Evolutionary conservation across 75 land plant genomes (phyloP).

Genomic region (Larix kaempferi): DNA sequence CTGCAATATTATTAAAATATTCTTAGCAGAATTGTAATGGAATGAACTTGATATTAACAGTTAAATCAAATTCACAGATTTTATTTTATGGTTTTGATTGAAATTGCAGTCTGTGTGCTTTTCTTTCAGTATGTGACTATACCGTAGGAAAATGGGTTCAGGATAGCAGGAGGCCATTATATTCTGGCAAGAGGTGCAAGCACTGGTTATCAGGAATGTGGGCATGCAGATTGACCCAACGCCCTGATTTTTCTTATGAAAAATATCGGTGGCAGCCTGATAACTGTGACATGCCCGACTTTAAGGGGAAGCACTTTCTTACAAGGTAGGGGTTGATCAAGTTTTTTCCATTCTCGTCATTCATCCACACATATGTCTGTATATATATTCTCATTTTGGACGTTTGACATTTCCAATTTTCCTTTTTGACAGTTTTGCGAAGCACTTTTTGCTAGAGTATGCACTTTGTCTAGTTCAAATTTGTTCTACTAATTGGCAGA

Average conservation of each 20-base stretch:
- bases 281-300: slow-evolving; percentile 71
- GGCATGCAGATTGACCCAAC: slow-evolving; percentile 77
- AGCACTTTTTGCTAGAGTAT: neutral
- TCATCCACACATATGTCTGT: neutral
- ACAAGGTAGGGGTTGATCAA: slow-evolving; percentile 34
- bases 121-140: slow-evolving; percentile 65
- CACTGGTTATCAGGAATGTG: slow-evolving; percentile 80
- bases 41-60: neutral
- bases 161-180: slow-evolving; percentile 51
- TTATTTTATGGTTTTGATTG: neutral
- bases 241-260: slow-evolving; percentile 73
- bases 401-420: no score
- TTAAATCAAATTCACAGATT: neutral
- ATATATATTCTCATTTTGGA: no score
- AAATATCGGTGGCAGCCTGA: slow-evolving; percentile 76
- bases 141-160: slow-evolving; percentile 78
- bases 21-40: neutral
- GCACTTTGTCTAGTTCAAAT: neutral
- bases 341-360: neutral
- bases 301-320: slow-evolving; percentile 49
- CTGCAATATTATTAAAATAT: neutral
- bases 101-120: slow-evolving; percentile 1
- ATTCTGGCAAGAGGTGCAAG: slow-evolving; percentile 76
- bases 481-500: neutral
- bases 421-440: neutral